These are phyloP conservation scores for Cladosporium colombiae DNA, from an alignment of 2,329 filamentous ascomycete genomes.

Conservation along the genomic window DNA sequence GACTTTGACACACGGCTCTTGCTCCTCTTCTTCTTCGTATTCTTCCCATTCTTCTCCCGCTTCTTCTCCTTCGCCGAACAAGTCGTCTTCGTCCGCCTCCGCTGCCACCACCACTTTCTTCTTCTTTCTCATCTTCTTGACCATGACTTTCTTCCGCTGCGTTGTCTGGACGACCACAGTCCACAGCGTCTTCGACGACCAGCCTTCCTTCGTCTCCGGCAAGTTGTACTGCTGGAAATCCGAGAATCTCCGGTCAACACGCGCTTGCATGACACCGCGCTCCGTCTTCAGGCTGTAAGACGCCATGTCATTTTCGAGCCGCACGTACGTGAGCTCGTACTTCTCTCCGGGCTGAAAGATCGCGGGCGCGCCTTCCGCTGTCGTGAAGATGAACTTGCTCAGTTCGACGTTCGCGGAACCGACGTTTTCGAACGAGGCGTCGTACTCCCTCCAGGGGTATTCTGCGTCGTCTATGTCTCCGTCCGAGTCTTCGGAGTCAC, in stretches of 20 bases:
- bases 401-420: neutral
- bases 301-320: neutral
- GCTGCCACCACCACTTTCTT: neutral
- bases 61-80: neutral
- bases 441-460: neutral
- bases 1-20: neutral
- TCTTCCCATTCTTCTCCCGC: neutral
- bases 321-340: neutral
- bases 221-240: neutral
- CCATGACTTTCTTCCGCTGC: neutral
- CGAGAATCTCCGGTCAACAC: neutral
- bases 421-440: neutral
- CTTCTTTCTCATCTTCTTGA: neutral
- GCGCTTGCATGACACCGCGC: neutral
- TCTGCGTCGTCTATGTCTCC: neutral
- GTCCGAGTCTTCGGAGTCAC: neutral
- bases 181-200: neutral
- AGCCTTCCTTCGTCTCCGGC: conserved; percentile 7
- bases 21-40: neutral
- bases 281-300: neutral
- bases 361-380: neutral
- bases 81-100: neutral
- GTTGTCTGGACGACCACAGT: neutral
- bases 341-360: neutral
- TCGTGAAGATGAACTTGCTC: neutral